Conservation (phyloP, 1,284 basidiomycete genomes). For the Binderoboletus segoi region DNA sequence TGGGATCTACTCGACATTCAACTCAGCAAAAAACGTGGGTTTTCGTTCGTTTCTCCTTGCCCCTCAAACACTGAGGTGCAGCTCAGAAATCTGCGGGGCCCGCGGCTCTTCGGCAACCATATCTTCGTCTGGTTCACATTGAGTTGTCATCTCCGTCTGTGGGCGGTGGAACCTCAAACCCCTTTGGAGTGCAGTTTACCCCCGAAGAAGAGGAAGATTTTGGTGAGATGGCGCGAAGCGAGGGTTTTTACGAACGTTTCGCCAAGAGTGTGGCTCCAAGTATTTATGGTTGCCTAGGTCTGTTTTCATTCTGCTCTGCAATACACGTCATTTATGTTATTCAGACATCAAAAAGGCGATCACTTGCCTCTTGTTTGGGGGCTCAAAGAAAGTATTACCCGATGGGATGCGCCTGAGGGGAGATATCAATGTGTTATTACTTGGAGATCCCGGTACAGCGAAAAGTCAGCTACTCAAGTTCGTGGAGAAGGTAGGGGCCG, state of each 20-base stretch:
- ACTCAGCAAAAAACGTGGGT: slow-evolving; percentile 79
- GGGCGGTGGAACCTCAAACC: slow-evolving; percentile 67
- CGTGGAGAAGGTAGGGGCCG: slow-evolving; percentile 82
- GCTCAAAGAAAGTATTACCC: slow-evolving; percentile 97
- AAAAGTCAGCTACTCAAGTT: slow-evolving; percentile 98
- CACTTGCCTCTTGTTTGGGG: slow-evolving; percentile 92
- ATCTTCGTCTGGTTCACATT: slow-evolving; percentile 91
- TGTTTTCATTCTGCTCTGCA: slow-evolving; percentile 20
- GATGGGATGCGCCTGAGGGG: slow-evolving; percentile 98
- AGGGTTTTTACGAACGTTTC: slow-evolving; percentile 93
- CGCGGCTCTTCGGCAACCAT: slow-evolving; percentile 90
- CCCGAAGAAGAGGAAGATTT: slow-evolving; percentile 99
- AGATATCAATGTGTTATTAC: slow-evolving; percentile 95
- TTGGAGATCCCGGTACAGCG: slow-evolving; percentile 98
- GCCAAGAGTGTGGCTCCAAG: slow-evolving; percentile 94
- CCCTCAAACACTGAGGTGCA: slow-evolving; percentile 5
- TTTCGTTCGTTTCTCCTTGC: not conserved
- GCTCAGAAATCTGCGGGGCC: slow-evolving; percentile 72
- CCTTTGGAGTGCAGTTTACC: slow-evolving; percentile 84
- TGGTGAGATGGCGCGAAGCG: slow-evolving; percentile 84
- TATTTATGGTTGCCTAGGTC: slow-evolving; percentile 94
- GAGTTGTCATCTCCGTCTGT: slow-evolving; percentile 82
- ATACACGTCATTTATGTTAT: slow-evolving; percentile 8
- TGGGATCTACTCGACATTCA: slow-evolving; percentile 97
- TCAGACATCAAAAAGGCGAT: slow-evolving; percentile 98